Base-by-base conservation (phyloP, 2,329 filamentous ascomycete genomes). In the Nemania sp. region DNA sequence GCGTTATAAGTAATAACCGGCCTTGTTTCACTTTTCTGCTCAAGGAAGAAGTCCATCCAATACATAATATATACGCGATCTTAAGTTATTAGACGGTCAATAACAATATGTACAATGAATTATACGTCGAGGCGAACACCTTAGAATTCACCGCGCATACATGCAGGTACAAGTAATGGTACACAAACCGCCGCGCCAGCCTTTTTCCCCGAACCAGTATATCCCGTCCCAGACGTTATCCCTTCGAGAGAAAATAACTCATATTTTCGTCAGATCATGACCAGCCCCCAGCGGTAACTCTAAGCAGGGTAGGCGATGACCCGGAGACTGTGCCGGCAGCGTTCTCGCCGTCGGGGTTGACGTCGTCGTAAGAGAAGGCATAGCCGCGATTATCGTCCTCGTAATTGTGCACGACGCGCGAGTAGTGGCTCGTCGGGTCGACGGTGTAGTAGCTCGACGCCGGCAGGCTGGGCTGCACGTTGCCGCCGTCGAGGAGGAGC, bases 281-380 rank as follows among this genome's bases (percentile, higher is more conserved):
- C 52, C 61, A 65, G 34, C 78, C 78, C 15, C 79, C 79, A 44
- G 80, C 73, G 51, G 72, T 70, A 39, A 81, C 68, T 5, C 72
- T 74, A 50, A 81, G 77, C 11, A 78, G 37, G 14, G 64, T 59
- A 0, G 80, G 78, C 57, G 73, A 72, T 1, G 72, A 66, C 22
- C 74, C 77, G 47, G 78, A 73, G 31, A 82, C 72, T 24, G 77
- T 77, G 2, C 80, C 80, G 3, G 75, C 76, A 47, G 80, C 79
- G 64, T 86, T 81, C 58, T 76, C 72, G 23, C 77, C 81, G 54
- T 76, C 73, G 0, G 83, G 79, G 49, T 82, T 80, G 15, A 89
- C 85, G 65, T 89, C 86, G 63, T 89, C 86, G 61, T 87, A 89
- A 0, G 86, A 77, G 64, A 88, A 89, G 0, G 82, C 80, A 64